Base-by-base conservation (phyloP, 2,329 filamentous ascomycete species). In the Fusarium udum region DNA sequence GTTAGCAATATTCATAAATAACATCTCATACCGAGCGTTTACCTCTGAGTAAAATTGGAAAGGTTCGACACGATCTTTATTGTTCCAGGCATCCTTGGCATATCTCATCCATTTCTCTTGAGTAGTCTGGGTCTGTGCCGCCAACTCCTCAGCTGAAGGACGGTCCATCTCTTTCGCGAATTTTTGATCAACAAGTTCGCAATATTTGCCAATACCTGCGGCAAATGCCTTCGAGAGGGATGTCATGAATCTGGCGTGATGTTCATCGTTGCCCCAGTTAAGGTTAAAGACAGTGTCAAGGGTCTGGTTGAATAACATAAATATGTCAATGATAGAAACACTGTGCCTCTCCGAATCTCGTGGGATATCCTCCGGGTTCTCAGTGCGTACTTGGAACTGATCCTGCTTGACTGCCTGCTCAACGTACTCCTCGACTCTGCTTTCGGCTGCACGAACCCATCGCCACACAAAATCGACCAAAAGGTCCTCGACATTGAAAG, bases 211-310 rank as follows among this genome's bases (percentile, higher is more conserved):
- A 53, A 99, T 89, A 24, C 94, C 95, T 52, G 89, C 87, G 4
- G 95, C 92, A 68, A 98, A 94, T 0, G 92, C 92, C 78, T 95
- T 97, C 20, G 95, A 92, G 22, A 98, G 85, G 4, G 94, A 91
- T 22, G 96, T 99, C 95, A 98, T 98, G 83, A 99, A 99, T 71
- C 95, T 94, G 43, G 96, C 95, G 80, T 97, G 93, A 74, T 97
- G 95, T 42, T 97, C 87, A 78, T 97, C 94, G 80, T 98, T 94
- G 73, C 95, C 92, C 96, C 96, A 99, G 69, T 95, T 91, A 16
- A 99, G 87, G 75, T 94, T 87, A 61, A 93, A 91, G 61, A 99
- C 90, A 77, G 97, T 94, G 72, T 98, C 93, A 40, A 97, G 91
- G 24, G 93, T 93, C 83, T 98, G 93, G 77, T 95, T 97, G 86